Conservation (phyloP, 345 rosid species). For the Camelina neglecta region DNA sequence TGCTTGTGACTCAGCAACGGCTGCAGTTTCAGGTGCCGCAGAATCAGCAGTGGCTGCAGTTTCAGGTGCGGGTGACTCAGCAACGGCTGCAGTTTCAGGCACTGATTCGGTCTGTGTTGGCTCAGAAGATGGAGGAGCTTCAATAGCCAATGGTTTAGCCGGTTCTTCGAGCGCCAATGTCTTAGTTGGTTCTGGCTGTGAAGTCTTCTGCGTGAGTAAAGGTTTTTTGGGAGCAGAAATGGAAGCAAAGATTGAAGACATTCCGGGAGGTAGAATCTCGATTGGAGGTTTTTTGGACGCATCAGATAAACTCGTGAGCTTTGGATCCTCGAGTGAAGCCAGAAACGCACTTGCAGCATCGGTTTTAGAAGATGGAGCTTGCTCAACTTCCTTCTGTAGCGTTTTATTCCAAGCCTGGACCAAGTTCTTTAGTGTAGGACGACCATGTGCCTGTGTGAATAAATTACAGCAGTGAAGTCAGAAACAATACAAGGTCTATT, state of each 20-base stretch:
- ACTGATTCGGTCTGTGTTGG: conserved; percentile 42
- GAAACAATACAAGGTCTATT: conserved; percentile 9
- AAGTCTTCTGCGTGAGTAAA: conserved; percentile 46
- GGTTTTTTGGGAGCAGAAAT: conserved; percentile 77
- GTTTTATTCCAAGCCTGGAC: conserved; percentile 90
- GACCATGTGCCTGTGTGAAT: conserved; percentile 85
- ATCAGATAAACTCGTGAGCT: conserved; percentile 85
- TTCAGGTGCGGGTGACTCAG: conserved; percentile 42
- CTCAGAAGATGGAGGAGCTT: conserved; percentile 56
- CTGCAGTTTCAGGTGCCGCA: conserved; percentile 35
- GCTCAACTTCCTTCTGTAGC: conserved; percentile 87
- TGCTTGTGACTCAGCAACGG: conserved; percentile 1
- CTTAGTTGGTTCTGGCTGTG: conserved; percentile 66
- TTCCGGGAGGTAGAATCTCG: conserved; percentile 93
- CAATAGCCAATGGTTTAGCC: conserved; percentile 51
- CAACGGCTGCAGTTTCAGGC: conserved; percentile 33
- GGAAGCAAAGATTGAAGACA: conserved; percentile 82
- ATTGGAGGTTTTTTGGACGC: conserved; percentile 83
- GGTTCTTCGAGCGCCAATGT: conserved; percentile 50
- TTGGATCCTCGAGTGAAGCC: conserved; percentile 89
- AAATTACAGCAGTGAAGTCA: conserved; percentile 22
- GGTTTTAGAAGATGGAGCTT: conserved; percentile 68
- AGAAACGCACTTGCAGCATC: conserved; percentile 95
- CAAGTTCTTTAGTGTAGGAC: conserved; percentile 85
- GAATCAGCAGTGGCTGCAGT: conserved; percentile 35